Conservation (phyloP, 441 rosid genomes). For the Adansonia madagascariensis region DNA sequence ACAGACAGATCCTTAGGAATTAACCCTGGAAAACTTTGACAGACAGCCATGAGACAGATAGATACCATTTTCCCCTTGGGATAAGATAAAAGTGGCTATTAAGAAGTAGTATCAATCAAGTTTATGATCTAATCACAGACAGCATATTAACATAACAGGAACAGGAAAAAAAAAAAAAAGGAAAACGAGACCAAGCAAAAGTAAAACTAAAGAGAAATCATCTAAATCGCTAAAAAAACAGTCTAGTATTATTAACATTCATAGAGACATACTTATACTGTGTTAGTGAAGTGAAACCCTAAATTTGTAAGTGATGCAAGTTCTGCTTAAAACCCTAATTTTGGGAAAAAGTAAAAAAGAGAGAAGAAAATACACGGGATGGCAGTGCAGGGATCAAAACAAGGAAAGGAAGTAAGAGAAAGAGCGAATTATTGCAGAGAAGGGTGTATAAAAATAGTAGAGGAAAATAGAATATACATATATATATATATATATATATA, state of each 20-base stretch:
- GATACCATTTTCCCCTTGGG: slow-evolving; percentile 15
- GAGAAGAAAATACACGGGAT: not conserved
- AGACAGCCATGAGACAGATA: not conserved
- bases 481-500: too few species aligned
- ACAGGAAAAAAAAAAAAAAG: not conserved
- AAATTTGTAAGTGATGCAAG: slow-evolving; percentile 18
- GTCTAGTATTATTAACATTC: too few species aligned
- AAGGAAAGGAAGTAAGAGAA: slow-evolving; percentile 15
- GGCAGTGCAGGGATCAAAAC: slow-evolving; percentile 7
- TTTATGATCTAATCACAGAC: not conserved
- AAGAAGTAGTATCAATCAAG: not conserved
- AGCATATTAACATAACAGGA: slow-evolving; percentile 24
- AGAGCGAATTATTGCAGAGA: not conserved
- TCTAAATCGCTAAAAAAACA: too few species aligned
- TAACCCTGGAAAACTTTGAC: slow-evolving; percentile 22
- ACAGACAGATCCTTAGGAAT: not conserved
- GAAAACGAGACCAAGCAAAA: slow-evolving; percentile 29
- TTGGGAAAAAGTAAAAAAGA: not conserved
- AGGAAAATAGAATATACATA: not conserved
- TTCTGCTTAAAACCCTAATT: not conserved
- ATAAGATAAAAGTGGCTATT: not conserved
- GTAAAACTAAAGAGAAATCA: slow-evolving; percentile 5
- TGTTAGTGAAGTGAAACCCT: slow-evolving; percentile 35
- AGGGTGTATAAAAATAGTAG: not conserved
- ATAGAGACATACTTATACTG: too few species aligned